These are phyloP conservation scores for Aspergillus sp. DNA, from an alignment of 2,329 filamentous ascomycete species.

Conservation along the genomic window DNA sequence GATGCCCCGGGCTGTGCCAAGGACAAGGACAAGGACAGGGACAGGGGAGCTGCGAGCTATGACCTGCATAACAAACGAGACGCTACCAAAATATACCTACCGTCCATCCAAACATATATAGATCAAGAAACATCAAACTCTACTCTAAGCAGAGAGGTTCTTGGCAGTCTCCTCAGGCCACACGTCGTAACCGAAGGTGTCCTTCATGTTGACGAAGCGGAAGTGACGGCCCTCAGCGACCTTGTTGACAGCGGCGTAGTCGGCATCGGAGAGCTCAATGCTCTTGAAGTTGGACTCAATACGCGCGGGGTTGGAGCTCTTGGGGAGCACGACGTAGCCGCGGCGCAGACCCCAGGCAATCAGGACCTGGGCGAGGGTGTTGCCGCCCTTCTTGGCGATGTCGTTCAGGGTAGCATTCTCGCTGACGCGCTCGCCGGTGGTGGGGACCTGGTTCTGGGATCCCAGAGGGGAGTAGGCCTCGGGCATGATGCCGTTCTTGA, in stretches of 20 bases:
- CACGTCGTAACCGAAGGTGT: constrained; percentile 72
- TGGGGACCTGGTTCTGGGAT: constrained; percentile 68
- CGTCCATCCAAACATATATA: background rate
- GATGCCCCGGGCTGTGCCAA: background rate
- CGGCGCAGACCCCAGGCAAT: constrained; percentile 66
- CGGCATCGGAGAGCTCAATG: constrained; percentile 57
- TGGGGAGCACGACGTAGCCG: constrained; percentile 67
- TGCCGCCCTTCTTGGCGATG: constrained; percentile 58
- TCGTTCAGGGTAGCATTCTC: constrained; percentile 60
- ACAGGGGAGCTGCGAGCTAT: constrained; percentile 7
- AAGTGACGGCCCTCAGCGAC: constrained; percentile 67
- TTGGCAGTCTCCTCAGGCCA: constrained; percentile 59
- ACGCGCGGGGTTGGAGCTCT: constrained; percentile 65
- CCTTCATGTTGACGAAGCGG: constrained; percentile 80
- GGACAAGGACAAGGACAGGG: background rate
- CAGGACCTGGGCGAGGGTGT: constrained; percentile 61
- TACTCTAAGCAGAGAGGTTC: constrained; percentile 32
- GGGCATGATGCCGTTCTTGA: constrained; percentile 41
- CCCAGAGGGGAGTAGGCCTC: constrained; percentile 51
- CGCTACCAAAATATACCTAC: background rate
- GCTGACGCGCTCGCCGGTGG: constrained; percentile 65
- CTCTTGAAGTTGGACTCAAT: constrained; percentile 69
- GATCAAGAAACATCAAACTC: no score
- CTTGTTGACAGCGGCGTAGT: constrained; percentile 60
- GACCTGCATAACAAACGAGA: constrained; percentile 16